These are phyloP conservation scores for Triticum aestivum DNA, from an alignment of 176 grass and related monocot species.

Conservation along the genomic window DNA sequence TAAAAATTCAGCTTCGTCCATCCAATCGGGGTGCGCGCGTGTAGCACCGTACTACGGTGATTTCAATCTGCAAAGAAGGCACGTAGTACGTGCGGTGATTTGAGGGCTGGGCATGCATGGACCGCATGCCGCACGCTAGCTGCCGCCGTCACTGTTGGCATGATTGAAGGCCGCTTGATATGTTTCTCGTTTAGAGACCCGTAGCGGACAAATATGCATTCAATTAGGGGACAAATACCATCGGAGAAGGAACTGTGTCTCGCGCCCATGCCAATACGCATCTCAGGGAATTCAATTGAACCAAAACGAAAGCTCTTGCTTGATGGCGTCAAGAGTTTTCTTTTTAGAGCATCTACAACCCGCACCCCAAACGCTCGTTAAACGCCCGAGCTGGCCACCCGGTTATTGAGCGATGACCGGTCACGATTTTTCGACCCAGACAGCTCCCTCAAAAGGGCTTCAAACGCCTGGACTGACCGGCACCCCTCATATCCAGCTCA, in stretches of 20 bases:
- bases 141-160: slow-evolving; percentile 31
- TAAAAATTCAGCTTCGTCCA: neutral
- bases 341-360: no score
- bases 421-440: no score
- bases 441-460: no score
- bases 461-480: no score
- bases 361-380: no score
- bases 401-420: no score
- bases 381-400: no score
- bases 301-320: neutral
- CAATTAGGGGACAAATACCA: slow-evolving; percentile 26
- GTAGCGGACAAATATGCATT: neutral
- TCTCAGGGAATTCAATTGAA: neutral
- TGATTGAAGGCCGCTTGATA: slow-evolving; percentile 20
- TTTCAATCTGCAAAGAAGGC: neutral
- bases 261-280: neutral
- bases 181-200: slow-evolving; percentile 25
- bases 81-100: neutral
- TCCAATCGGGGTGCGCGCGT: neutral
- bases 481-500: no score
- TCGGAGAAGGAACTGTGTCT: neutral
- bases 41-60: neutral
- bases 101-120: neutral
- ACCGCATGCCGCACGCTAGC: neutral
- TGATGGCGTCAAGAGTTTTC: neutral